Conservation (phyloP, 768 basidiomycete genomes). For the Butyriboletus loyo region DNA sequence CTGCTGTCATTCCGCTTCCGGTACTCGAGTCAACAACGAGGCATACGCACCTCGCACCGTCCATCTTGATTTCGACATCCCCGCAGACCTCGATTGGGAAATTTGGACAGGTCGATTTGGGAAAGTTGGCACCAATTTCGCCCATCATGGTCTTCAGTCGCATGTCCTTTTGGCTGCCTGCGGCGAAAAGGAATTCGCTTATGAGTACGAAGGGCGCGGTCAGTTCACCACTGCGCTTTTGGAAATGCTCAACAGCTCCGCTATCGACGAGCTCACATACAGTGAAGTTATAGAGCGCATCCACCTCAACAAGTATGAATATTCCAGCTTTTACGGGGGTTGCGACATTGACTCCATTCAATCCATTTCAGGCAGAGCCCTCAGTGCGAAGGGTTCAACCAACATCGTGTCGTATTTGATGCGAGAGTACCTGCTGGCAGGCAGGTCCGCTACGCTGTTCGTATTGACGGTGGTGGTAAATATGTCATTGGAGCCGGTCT, state of each 20-base stretch:
- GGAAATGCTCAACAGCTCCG: constrained; percentile 1
- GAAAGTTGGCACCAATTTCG: constrained; percentile 17
- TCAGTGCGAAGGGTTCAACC: constrained; percentile 27
- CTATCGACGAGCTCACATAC: constrained; percentile 23
- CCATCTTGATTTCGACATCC: constrained; percentile 1
- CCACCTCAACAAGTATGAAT: constrained; percentile 7
- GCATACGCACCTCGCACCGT: constrained; percentile 7
- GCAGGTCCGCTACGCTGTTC: constrained; percentile 5
- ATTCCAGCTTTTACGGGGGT: too few relatives aligned
- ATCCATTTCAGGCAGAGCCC: constrained; percentile 25
- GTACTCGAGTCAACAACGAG: constrained; percentile 24
- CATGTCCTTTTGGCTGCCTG: constrained; percentile 46
- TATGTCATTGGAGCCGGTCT: constrained; percentile 24
- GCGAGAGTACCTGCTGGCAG: constrained; percentile 10
- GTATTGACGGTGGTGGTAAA: neutral
- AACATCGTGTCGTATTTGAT: constrained; percentile 25
- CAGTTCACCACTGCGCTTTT: constrained; percentile 27
- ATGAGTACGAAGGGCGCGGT: constrained; percentile 21
- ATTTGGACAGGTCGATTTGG: constrained; percentile 20
- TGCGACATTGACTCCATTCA: neutral
- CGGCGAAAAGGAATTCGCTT: constrained; percentile 33
- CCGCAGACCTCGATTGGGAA: constrained; percentile 22
- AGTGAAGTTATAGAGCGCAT: constrained; percentile 20
- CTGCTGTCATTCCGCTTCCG: constrained; percentile 43
- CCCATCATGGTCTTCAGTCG: constrained; percentile 30